Conservation (phyloP, 129 eudicot species). For the Chrysanthemum lavandulifolium region DNA sequence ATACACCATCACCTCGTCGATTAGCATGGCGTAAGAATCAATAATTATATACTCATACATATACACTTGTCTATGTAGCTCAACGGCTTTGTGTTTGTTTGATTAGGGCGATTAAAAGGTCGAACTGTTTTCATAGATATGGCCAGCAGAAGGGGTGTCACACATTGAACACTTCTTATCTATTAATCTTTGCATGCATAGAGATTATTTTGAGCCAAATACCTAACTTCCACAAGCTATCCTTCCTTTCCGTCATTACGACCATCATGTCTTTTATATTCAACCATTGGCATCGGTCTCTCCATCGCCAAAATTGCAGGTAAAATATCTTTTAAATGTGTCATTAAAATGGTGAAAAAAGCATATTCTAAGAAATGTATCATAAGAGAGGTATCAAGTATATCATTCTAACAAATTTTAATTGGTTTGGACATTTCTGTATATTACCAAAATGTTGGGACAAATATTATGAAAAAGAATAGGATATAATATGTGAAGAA, state of each 20-base stretch:
- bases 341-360: not conserved
- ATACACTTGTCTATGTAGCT: not conserved
- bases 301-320: constrained; percentile 50
- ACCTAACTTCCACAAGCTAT: constrained; percentile 59
- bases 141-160: constrained; percentile 37
- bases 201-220: constrained; percentile 60
- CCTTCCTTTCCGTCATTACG: constrained; percentile 56
- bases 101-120: constrained; percentile 49
- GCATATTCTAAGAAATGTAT: not conserved
- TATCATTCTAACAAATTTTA: not conserved
- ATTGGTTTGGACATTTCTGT: not conserved
- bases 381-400: not conserved
- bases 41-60: not conserved
- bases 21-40: constrained; percentile 63
- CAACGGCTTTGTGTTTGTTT: not conserved
- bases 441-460: not conserved
- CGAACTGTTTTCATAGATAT: constrained; percentile 56
- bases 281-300: constrained; percentile 60
- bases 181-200: constrained; percentile 47
- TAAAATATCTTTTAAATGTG: constrained; percentile 4
- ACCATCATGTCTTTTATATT: constrained; percentile 71
- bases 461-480: not conserved
- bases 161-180: constrained; percentile 33
- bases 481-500: not conserved
- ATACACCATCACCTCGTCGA: constrained; percentile 66